Evolutionary conservation across 768 basidiomycete genomes (phyloP).

Genomic region (Xanthoconium stramineum): DNA sequence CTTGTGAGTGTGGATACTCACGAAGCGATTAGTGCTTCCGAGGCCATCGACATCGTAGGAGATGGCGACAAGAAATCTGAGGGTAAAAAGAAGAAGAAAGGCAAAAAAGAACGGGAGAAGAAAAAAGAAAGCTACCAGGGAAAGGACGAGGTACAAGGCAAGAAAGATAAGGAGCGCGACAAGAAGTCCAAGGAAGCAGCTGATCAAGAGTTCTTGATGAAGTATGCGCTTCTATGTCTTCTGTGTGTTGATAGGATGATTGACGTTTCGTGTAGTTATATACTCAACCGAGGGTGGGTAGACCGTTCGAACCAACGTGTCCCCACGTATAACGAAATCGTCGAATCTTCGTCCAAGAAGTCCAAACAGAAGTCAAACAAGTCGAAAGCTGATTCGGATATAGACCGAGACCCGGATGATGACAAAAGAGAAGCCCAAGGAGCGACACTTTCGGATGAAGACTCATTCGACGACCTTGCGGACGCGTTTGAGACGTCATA

Average conservation of each 20-base stretch:
- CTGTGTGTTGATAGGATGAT: not conserved
- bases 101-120: constrained; percentile 31
- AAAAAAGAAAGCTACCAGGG: constrained; percentile 21
- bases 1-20: constrained; percentile 55
- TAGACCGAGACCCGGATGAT: constrained; percentile 4
- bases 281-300: constrained; percentile 96
- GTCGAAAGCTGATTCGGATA: constrained; percentile 15
- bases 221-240: constrained; percentile 48
- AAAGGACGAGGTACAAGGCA: constrained; percentile 17
- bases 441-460: constrained; percentile 50
- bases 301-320: constrained; percentile 70
- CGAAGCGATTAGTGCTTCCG: constrained; percentile 13
- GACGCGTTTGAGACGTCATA: constrained; percentile 95
- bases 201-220: constrained; percentile 87
- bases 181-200: constrained; percentile 51
- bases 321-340: constrained; percentile 85
- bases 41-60: constrained; percentile 27
- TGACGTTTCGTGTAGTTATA: constrained; percentile 60
- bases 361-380: constrained; percentile 21
- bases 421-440: constrained; percentile 28
- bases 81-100: constrained; percentile 35
- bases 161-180: constrained; percentile 19
- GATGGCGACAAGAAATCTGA: constrained; percentile 26
- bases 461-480: constrained; percentile 85
- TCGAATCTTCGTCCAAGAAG: constrained; percentile 36